Evolutionary conservation across 108 stramenopile genomes (phyloP).

Genomic region (Nitzschia sp.): DNA sequence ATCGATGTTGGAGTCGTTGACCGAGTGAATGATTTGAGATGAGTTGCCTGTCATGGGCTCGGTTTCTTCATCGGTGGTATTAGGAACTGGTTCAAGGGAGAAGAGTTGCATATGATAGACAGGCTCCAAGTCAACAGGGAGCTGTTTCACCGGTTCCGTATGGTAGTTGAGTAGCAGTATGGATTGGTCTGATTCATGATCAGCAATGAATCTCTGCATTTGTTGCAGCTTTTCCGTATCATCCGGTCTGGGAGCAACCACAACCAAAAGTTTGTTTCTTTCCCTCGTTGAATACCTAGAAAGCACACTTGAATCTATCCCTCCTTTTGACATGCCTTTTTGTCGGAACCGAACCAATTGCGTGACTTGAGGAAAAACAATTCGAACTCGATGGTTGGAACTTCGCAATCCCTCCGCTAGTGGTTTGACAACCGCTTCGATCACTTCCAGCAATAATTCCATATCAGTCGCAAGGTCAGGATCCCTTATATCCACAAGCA

Average conservation of each 20-base stretch:
- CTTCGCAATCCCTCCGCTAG: slow-evolving; percentile 75
- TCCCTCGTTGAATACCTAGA: background rate
- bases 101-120: slow-evolving; percentile 60
- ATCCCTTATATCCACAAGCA: slow-evolving; percentile 90
- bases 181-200: slow-evolving; percentile 29
- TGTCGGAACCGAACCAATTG: slow-evolving; percentile 48
- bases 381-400: slow-evolving; percentile 77
- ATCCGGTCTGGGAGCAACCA: slow-evolving; percentile 83
- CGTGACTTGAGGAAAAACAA: slow-evolving; percentile 88
- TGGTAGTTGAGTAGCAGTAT: slow-evolving; percentile 86
- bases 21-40: too few relatives aligned
- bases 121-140: slow-evolving; percentile 60
- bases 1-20: background rate
- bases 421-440: slow-evolving; percentile 81
- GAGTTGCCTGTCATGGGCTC: slow-evolving; percentile 14
- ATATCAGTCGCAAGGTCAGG: slow-evolving; percentile 78
- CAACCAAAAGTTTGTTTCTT: slow-evolving; percentile 76
- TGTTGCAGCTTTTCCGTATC: slow-evolving; percentile 67
- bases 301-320: slow-evolving; percentile 78
- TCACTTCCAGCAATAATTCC: slow-evolving; percentile 77
- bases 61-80: background rate
- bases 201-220: slow-evolving; percentile 67
- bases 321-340: slow-evolving; percentile 77
- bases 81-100: background rate
- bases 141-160: slow-evolving; percentile 70